phyloP scores from a whole-genome alignment of 192 early-diverging fungal species.

The Coemansia sp. region DNA sequence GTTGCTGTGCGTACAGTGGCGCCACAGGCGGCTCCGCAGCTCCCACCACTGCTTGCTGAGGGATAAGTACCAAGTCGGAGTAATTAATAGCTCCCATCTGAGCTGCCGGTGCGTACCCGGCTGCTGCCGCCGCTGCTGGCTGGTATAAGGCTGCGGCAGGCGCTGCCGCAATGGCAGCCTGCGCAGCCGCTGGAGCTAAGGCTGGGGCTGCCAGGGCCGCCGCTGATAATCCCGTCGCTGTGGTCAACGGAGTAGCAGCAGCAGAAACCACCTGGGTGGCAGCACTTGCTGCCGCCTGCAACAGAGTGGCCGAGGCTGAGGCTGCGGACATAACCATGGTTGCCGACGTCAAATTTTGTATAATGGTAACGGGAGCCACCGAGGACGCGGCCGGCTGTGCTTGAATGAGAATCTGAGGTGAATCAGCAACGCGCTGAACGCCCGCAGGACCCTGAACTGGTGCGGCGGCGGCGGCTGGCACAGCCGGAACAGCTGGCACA shows the following conservation, averaged over 20 bases:
- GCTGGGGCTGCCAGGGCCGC: neutral
- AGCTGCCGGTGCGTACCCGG: neutral
- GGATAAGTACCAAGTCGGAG: slow-evolving; percentile 7
- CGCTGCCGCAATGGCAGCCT: neutral
- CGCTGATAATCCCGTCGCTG: no score
- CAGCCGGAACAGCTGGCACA: no score
- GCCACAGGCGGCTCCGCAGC: slow-evolving; percentile 1
- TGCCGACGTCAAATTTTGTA: slow-evolving; percentile 10
- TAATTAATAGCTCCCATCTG: slow-evolving; percentile 8
- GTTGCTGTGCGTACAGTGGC: slow-evolving; percentile 29
- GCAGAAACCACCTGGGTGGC: neutral
- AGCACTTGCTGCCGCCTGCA: slow-evolving; percentile 3
- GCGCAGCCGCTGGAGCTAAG: neutral
- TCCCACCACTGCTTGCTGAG: slow-evolving; percentile 13
- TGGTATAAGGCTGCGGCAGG: slow-evolving; percentile 1
- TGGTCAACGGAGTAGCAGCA: neutral
- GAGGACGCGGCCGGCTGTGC: slow-evolving; percentile 13
- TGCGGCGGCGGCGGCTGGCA: neutral
- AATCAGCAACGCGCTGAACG: slow-evolving; percentile 24
- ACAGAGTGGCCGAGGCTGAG: no score
- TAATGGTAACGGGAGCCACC: slow-evolving; percentile 10
- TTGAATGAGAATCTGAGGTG: slow-evolving; percentile 26
- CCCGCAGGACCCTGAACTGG: neutral
- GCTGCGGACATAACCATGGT: neutral
- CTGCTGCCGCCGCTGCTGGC: neutral